Evolutionary conservation across 345 rosid genomes (phyloP), one percentile per base, ranked within the genome.

Genomic region (Boechera divaricarpa): DNA sequence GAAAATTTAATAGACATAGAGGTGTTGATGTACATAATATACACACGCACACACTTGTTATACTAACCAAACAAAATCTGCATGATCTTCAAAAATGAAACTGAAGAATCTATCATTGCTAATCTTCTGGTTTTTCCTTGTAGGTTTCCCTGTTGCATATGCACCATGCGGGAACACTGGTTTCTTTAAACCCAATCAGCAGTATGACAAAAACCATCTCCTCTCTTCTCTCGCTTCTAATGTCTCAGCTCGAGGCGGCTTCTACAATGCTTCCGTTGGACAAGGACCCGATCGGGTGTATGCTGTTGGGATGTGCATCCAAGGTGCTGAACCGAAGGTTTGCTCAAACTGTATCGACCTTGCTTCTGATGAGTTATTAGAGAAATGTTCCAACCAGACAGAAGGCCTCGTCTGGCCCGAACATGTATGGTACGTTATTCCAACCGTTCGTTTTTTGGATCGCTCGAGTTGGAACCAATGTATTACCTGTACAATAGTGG

Each of bases 361-460:
- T 33, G 36, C 36, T 33, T 33, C 36, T 33, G 6, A 33, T 1
- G 36, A 33, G 36, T 6, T 33, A 7, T 5, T 33, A 33, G 36
- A 33, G 6, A 7, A 33, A 33, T 33, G 36, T 33, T 21, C 32
- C 3, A 67, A 67, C 45, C 71, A 67, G 32, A 51, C 18, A 18
- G 71, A 67, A 33, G 71, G 44, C 6, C 58, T 66, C 1, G 28
- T 16, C 3, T 49, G 58, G 70, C 16, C 58, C 0, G n/a, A 11
- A 3, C 3, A 28, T 6, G 90, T 51, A 60, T 78, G 70, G 26
- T 83, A 1, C 81, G 84, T 0, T 87, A 87, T 57, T 16, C 88
- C 10, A 72, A 72, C 16, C 6, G 28, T 60, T 47, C 28, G 0
- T 60, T 48, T 41, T 60, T 49, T 11, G 68, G 76, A 35, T 48